Evolutionary conservation across 2,329 filamentous ascomycete species (phyloP).

Genomic region (Neonectria neomacrospora): DNA sequence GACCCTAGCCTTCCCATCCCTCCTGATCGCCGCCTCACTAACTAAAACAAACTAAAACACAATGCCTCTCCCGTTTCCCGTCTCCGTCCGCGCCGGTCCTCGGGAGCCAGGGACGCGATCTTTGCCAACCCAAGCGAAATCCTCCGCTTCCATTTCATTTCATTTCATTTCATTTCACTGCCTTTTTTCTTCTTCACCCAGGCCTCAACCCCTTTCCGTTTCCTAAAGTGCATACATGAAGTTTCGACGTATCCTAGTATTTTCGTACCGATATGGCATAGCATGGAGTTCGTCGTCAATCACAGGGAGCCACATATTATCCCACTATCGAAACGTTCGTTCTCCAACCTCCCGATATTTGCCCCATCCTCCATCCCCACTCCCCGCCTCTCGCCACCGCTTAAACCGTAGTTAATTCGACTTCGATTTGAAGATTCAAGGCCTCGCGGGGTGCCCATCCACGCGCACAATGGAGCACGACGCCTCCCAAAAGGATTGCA

Average conservation of each 20-base stretch:
- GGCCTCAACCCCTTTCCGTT: constrained; percentile 21
- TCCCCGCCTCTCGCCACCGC: constrained; percentile 21
- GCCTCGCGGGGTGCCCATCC: constrained; percentile 4
- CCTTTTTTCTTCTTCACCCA: not conserved
- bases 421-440: constrained; percentile 13
- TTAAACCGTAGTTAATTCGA: constrained; percentile 4
- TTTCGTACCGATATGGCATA: not conserved
- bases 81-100: not conserved
- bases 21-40: not conserved
- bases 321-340: constrained; percentile 8
- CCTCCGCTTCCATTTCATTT: constrained; percentile 11
- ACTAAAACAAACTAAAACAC: constrained; percentile 9
- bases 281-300: not conserved
- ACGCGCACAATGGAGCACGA: constrained; percentile 13
- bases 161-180: not conserved
- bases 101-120: not conserved
- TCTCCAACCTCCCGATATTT: constrained; percentile 17
- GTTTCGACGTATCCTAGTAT: not conserved
- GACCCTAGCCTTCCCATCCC: not conserved
- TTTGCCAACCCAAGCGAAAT: not conserved
- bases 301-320: constrained; percentile 9
- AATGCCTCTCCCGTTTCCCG: constrained; percentile 14
- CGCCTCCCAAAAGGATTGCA: constrained; percentile 3
- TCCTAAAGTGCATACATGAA: not conserved
- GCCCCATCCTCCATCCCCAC: constrained; percentile 2